Evolutionary conservation across 1,139 yeast species (phyloP), one percentile per base, ranked within the genome.

Genomic region (Yamadazyma diospyri): DNA sequence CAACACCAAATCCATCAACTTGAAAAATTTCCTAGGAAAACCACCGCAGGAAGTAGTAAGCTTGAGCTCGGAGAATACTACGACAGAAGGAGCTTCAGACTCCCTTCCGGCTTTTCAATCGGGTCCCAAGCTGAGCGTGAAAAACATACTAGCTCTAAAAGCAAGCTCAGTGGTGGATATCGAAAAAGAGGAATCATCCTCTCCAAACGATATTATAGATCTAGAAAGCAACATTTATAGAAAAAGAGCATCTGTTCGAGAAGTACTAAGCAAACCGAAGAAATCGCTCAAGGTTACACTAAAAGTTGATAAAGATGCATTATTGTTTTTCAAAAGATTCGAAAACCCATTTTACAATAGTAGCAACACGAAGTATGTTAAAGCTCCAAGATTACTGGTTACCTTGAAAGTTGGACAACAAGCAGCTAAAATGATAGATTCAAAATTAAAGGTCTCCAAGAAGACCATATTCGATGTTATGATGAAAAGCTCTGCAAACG

Each of bases 291-390:
- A 48, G 11, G 60, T 65, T 1, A 55, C 59, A 0, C 47, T 67
- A 10, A 56, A 54, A 31, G 34, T 65, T 3, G 44, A 50, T 26
- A 46, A 61, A 3, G 45, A 33, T 1, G 49, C 46, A 4, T 48
- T 66, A 27, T 43, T 47, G n/a, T 52, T 52, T 23, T 52, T 61
- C 16, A 53, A 59, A 30, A 42, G 40, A 29, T 50, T 42, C 27
- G 59, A 55, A 18, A 62, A 58, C 33, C 67, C 69, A 1, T 49
- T 64, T 14, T 54, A 51, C 32, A 51, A 65, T 1, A 51, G 49
- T 38, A 45, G 40, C 5, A 45, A 39, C 13, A 26, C 39, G 6
- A 38, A 35, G 13, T 45, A 26, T 20, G 29, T 27, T 10, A 29
- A 31, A 23, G 13, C 29, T 4, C 28, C 32, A 12, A 31, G 14